These are phyloP conservation scores for Aotearoamyces nothofagi DNA, from an alignment of 2,329 filamentous ascomycete genomes.

Conservation along the genomic window DNA sequence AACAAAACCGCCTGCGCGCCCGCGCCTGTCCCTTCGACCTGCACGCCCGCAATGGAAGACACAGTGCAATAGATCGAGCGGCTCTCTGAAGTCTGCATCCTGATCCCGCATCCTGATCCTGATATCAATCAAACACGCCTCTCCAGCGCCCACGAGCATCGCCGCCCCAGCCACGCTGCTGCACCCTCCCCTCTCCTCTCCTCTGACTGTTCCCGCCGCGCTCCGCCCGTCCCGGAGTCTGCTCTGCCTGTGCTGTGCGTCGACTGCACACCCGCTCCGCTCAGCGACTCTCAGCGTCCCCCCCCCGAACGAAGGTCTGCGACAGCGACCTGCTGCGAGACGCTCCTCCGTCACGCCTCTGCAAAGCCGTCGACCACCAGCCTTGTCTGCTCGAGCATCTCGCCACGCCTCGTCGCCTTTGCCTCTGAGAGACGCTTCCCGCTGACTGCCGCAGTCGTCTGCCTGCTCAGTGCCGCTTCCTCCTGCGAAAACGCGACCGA, in stretches of 20 bases:
- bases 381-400: background rate
- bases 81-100: conserved; percentile 19
- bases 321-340: background rate
- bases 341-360: too few species aligned
- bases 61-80: conserved; percentile 13
- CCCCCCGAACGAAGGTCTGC: conserved; percentile 6
- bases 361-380: too few species aligned
- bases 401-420: background rate
- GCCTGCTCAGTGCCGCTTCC: background rate
- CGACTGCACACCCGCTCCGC: too few species aligned
- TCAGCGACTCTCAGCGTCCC: conserved; percentile 5
- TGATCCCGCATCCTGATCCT: conserved; percentile 2
- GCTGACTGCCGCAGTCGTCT: background rate
- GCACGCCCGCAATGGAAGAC: conserved; percentile 16
- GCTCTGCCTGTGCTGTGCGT: too few species aligned
- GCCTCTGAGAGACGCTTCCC: background rate
- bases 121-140: background rate
- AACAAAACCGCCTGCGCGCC: conserved; percentile 10
- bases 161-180: conserved; percentile 5
- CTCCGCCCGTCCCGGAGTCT: too few species aligned
- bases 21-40: conserved; percentile 8
- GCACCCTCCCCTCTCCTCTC: conserved; percentile 4
- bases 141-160: too few species aligned
- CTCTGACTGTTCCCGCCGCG: too few species aligned
- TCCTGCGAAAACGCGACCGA: background rate